These are phyloP conservation scores for Hura crepitans DNA, from an alignment of 441 rosid species.

Conservation along the genomic window DNA sequence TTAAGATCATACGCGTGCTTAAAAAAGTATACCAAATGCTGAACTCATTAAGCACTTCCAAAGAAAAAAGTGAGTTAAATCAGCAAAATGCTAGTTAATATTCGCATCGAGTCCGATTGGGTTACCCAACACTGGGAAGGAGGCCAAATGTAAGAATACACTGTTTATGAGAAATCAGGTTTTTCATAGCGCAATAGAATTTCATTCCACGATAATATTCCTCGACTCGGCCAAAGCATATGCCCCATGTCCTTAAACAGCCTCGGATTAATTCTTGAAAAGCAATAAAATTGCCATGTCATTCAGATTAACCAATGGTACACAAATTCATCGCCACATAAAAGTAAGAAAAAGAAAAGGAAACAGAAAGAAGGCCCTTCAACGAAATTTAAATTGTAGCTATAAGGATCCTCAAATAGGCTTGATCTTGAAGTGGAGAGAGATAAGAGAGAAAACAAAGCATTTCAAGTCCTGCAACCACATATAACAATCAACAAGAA, in stretches of 20 bases:
- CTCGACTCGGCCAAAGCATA: slow-evolving; percentile 9
- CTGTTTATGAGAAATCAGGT: not conserved
- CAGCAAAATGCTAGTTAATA: not conserved
- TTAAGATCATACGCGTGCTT: no score
- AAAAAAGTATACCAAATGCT: no score
- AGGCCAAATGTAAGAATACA: not conserved
- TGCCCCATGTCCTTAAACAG: slow-evolving; percentile 16
- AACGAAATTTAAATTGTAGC: slow-evolving; percentile 1
- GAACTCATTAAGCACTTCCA: no score
- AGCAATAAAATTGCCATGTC: slow-evolving; percentile 1
- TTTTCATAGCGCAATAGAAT: not conserved
- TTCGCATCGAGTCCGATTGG: not conserved
- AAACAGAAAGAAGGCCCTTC: not conserved
- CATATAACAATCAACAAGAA: slow-evolving; percentile 22
- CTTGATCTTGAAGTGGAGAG: slow-evolving; percentile 96
- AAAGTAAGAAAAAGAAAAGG: no score
- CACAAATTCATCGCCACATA: slow-evolving; percentile 15
- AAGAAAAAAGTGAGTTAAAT: no score
- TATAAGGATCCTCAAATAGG: slow-evolving; percentile 47
- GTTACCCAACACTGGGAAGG: not conserved
- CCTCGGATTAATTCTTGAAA: slow-evolving; percentile 13
- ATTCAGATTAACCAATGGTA: slow-evolving; percentile 17
- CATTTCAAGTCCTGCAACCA: slow-evolving; percentile 92
- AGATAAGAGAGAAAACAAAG: slow-evolving; percentile 89
- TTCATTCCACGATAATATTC: not conserved